These are phyloP conservation scores for Xylaria telfairii DNA, from an alignment of 495 filamentous ascomycete genomes.

Conservation along the genomic window DNA sequence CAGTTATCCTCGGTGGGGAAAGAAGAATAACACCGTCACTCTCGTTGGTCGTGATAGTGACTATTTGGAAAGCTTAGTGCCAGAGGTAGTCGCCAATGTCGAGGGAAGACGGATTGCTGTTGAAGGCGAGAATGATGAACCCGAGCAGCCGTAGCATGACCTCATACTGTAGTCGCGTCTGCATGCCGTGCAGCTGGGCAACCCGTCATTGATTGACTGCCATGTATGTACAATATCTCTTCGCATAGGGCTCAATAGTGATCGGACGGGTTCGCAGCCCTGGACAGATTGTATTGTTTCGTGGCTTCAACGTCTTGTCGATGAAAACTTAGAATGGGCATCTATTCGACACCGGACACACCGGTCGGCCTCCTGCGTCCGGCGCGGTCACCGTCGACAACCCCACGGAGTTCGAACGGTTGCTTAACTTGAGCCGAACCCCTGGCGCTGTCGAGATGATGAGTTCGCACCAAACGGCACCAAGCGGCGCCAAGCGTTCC, in stretches of 20 bases:
- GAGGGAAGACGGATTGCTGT: slow-evolving; percentile 48
- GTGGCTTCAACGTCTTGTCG: background rate
- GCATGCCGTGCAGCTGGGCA: background rate
- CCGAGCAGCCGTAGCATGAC: slow-evolving; percentile 8
- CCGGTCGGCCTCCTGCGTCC: background rate
- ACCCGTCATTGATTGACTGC: background rate
- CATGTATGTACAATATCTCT: slow-evolving; percentile 1
- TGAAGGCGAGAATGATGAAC: slow-evolving; percentile 56
- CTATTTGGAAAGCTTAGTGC: slow-evolving; percentile 57
- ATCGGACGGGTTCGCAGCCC: background rate
- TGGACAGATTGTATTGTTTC: background rate
- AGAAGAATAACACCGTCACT: slow-evolving; percentile 87
- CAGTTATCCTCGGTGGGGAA: slow-evolving; percentile 93
- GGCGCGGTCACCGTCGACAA: background rate
- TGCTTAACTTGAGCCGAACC: slow-evolving; percentile 3
- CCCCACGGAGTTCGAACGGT: background rate
- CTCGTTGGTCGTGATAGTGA: slow-evolving; percentile 72
- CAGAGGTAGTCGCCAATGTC: slow-evolving; percentile 56
- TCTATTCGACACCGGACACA: background rate
- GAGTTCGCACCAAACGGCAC: slow-evolving; percentile 5
- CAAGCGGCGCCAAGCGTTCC: slow-evolving; percentile 8
- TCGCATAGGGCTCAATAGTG: background rate
- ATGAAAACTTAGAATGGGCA: background rate
- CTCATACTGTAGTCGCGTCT: background rate
- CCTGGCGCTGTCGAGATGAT: slow-evolving; percentile 2